Evolutionary conservation across 1,284 basidiomycete species (phyloP), one percentile per base, ranked within the genome.

Genomic region (Chalciporus sp.): DNA sequence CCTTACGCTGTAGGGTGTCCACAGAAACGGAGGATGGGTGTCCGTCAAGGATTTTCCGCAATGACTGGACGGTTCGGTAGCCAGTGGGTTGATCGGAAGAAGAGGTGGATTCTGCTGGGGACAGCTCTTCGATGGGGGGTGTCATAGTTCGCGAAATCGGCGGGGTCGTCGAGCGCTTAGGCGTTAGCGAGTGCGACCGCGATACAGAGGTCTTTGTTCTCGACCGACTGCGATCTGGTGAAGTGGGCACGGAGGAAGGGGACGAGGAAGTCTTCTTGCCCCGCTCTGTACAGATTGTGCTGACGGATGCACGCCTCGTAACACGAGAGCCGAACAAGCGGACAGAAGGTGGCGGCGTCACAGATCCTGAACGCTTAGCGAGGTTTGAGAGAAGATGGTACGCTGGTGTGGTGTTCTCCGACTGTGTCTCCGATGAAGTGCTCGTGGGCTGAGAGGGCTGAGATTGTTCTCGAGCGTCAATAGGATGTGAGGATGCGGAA

Each of bases 1-100:
- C 33, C 49, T 59, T 61, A 37, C 49, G 58, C 44, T 37, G 47
- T 40, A 59, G 46, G 37, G 58, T 56, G 51, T 62, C 58, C 31
- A 61, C 50, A 47, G 63, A 56, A 51, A 63, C 39, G 55, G 62
- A 50, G 58, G 73, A 47, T 17, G 76, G 74, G 57, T 85, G 83
- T 7, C 81, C 78, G 57, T 85, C 80, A 10, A 90, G 76, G 54
- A 90, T 90, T 63, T 81, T 85, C 47, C 87, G 82, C 16, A 90
- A 74, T 16, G 81, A 83, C 55, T 80, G 76, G 19, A 90, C 74
- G 1, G 88, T 86, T 53, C 77, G 81, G 64, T 84, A 85, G 37
- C 71, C 82, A 52, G 68, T 84, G 41, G 69, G 82, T 61, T 23
- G 76, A 63, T 70, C 70, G 8, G 72, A 71, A 3, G 73, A 74